Base-by-base conservation (phyloP, 306 rosid species). In the Medicago ruthenica region DNA sequence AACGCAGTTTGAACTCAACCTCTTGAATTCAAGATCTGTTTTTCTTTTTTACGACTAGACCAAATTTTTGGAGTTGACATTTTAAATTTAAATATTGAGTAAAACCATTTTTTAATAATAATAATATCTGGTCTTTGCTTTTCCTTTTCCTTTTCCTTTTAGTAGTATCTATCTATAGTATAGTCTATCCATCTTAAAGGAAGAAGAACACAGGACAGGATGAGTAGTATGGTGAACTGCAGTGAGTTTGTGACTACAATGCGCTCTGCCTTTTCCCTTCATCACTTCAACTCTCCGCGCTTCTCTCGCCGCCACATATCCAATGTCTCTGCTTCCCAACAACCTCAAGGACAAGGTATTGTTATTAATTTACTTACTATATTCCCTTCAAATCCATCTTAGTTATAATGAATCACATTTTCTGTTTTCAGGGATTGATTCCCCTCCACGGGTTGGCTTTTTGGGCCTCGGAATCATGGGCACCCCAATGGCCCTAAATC, bases 381-480 rank as follows among this genome's bases (percentile, higher is more conserved):
- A 24, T 85, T 86, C 85, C 89, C 14, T 70, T 50, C 77, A 42
- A 75, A n/a, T n/a, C n/a, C n/a, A n/a, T n/a, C n/a, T n/a, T n/a
- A n/a, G n/a, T n/a, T n/a, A n/a, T n/a, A n/a, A n/a, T n/a, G n/a
- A n/a, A n/a, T n/a, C n/a, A n/a, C n/a, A n/a, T n/a, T n/a, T 34
- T 34, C 37, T 66, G 22, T 5, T 54, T 70, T 16, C 62, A 83
- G 92, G 20, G 13, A 81, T 61, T 73, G 87, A 80, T 54, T 31
- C 83, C 15, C 88, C 91, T 1, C 40, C 86, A 12, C 82, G 86
- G 0, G 78, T 91, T 71, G 98, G 98, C 63, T 94, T 94, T 79
- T 81, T 94, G 62, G 98, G 98, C 71, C 77, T 91, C 15, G 98
- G 98, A 86, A 94, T 94, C 79, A 94, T 94, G 98, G 98, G 98